phyloP scores from a whole-genome alignment of 2,329 filamentous ascomycete species.

The Diaporthe sp. region DNA sequence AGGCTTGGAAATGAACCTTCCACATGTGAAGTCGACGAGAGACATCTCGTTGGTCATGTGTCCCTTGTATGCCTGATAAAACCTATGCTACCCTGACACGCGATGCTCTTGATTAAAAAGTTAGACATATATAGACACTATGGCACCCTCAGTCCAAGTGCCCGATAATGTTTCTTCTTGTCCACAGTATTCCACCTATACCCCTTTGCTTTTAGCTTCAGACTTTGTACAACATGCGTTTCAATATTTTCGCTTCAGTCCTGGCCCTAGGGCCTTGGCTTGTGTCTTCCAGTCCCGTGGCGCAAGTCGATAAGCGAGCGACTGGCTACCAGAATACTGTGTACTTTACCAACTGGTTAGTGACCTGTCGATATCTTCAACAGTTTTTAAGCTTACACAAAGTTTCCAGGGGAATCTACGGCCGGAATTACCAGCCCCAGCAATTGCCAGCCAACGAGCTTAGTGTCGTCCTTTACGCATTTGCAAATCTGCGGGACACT shows the following conservation, averaged over 20 bases:
- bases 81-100: slow-evolving; percentile 21
- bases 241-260: not conserved
- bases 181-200: not conserved
- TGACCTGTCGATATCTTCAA: not conserved
- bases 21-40: slow-evolving; percentile 26
- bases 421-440: slow-evolving; percentile 77
- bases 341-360: slow-evolving; percentile 65
- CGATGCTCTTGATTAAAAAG: slow-evolving; percentile 7
- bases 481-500: slow-evolving; percentile 79
- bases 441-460: slow-evolving; percentile 78
- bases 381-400: not conserved
- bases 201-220: not conserved
- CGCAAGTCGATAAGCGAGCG: slow-evolving; percentile 21
- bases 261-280: slow-evolving; percentile 7
- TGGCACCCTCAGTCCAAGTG: not conserved
- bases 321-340: slow-evolving; percentile 59
- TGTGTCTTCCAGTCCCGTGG: slow-evolving; percentile 22
- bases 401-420: slow-evolving; percentile 75
- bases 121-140: slow-evolving; percentile 17
- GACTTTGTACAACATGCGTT: slow-evolving; percentile 20
- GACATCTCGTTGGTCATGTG: slow-evolving; percentile 11
- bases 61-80: slow-evolving; percentile 5
- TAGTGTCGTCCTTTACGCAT: slow-evolving; percentile 85
- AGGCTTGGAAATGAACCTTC: slow-evolving; percentile 2
- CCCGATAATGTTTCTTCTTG: not conserved